Conservation (phyloP, 2,329 filamentous ascomycete species). For the Cryoendolithus antarcticus region DNA sequence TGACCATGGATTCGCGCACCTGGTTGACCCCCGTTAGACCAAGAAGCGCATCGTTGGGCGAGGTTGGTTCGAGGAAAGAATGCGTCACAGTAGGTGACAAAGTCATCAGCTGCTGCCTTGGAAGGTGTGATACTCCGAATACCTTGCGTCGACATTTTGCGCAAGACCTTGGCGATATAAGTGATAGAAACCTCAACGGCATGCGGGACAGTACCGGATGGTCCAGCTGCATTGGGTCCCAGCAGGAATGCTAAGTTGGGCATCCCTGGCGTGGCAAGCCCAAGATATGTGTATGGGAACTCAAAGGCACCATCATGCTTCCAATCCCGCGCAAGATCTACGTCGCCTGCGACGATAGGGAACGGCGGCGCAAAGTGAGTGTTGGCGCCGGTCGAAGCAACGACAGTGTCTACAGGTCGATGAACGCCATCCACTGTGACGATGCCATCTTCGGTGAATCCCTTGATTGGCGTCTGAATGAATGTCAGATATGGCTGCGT, state of each 20-base stretch:
- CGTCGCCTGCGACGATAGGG: conserved; percentile 15
- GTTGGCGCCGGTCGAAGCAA: conserved; percentile 33
- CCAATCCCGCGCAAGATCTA: conserved; percentile 18
- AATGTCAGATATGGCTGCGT: conserved; percentile 33
- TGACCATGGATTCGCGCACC: conserved; percentile 54
- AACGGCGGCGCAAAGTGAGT: conserved; percentile 22
- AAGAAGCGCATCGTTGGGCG: conserved; percentile 53
- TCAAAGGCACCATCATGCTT: conserved; percentile 24
- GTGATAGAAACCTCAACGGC: conserved; percentile 52
- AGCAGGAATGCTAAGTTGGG: conserved; percentile 16
- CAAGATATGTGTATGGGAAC: conserved; percentile 19
- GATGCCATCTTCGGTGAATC: conserved; percentile 27
- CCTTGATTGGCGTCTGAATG: conserved; percentile 29
- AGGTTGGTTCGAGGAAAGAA: conserved; percentile 43
- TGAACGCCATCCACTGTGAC: conserved; percentile 28
- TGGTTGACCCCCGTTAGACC: conserved; percentile 56
- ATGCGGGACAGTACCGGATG: conserved; percentile 51
- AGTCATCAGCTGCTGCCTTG: conserved; percentile 40
- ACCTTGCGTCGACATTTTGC: conserved; percentile 54
- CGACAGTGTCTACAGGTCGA: conserved; percentile 29
- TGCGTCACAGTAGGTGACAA: conserved; percentile 22
- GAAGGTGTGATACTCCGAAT: conserved; percentile 50
- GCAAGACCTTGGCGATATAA: conserved; percentile 53
- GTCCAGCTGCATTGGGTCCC: conserved; percentile 43
- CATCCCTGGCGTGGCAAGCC: conserved; percentile 13